Evolutionary conservation across 2,329 filamentous ascomycete genomes (phyloP).

Genomic region (Cytospora piceicola): DNA sequence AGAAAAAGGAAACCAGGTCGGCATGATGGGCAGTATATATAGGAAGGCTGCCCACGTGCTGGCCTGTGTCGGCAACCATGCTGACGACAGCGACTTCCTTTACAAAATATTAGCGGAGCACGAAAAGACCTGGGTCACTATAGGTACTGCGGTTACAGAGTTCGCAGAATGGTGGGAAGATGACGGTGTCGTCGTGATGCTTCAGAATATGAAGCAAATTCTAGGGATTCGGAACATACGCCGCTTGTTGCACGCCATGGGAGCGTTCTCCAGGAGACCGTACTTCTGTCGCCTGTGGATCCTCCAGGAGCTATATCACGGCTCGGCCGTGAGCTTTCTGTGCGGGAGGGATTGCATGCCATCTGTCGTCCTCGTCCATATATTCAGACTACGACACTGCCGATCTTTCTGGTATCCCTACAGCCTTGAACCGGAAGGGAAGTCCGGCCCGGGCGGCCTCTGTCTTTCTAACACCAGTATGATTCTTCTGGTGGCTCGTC

Average conservation of each 20-base stretch:
- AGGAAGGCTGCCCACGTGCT: constrained; percentile 11
- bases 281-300: constrained; percentile 8
- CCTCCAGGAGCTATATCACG: constrained; percentile 1
- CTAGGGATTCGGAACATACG: neutral
- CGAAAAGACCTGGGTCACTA: no score
- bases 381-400: neutral
- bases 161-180: neutral
- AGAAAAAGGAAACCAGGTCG: constrained; percentile 14
- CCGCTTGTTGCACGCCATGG: neutral
- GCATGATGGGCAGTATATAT: constrained; percentile 15
- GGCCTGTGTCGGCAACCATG: constrained; percentile 19
- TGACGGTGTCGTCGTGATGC: neutral
- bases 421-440: neutral
- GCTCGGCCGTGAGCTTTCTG: neutral
- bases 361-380: neutral
- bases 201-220: neutral
- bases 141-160: no score
- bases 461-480: no score
- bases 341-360: neutral
- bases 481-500: no score
- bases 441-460: no score
- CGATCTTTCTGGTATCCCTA: neutral
- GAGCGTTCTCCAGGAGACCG: neutral
- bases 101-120: neutral
- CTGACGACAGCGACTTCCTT: constrained; percentile 14